A percentile compares a stretch with the other conserved stretches of the same genome.
Evolutionary conservation across 768 basidiomycete species (phyloP).

Genomic region (Mycena belliarum): DNA sequence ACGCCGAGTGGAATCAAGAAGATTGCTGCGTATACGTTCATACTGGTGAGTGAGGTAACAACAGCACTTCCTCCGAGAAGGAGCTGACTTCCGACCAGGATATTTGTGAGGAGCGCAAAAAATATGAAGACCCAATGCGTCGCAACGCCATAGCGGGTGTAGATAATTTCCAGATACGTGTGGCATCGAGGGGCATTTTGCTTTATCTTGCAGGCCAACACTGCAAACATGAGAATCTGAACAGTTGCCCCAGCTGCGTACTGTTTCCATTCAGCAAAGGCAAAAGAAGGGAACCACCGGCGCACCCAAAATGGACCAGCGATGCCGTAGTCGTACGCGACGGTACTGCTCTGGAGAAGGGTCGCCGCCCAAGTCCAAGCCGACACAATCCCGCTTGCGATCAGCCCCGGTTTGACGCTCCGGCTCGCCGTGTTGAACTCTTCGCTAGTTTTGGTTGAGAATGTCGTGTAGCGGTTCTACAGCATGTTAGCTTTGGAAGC

Average conservation of each 20-base stretch:
- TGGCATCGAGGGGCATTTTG: slow-evolving; percentile 60
- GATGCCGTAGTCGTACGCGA: slow-evolving; percentile 51
- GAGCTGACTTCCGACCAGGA: slow-evolving; percentile 52
- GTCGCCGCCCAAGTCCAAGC: slow-evolving; percentile 63
- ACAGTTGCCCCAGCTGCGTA: slow-evolving; percentile 55
- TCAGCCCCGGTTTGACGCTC: slow-evolving; percentile 14
- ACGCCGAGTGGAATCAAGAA: slow-evolving; percentile 48
- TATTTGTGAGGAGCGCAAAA: slow-evolving; percentile 51
- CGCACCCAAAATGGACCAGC: slow-evolving; percentile 48
- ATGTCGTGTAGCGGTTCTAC: slow-evolving; percentile 12
- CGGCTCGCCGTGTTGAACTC: slow-evolving; percentile 17
- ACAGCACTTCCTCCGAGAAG: slow-evolving; percentile 50
- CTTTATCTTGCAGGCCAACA: slow-evolving; percentile 58
- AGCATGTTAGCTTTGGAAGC: not conserved
- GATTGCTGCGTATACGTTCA: slow-evolving; percentile 44
- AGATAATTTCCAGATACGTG: slow-evolving; percentile 60
- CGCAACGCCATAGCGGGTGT: slow-evolving; percentile 46
- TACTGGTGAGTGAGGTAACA: slow-evolving; percentile 46
- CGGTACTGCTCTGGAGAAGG: slow-evolving; percentile 53
- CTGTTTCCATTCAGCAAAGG: slow-evolving; percentile 29
- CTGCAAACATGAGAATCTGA: slow-evolving; percentile 53
- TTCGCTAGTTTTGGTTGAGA: slow-evolving; percentile 7
- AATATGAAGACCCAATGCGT: slow-evolving; percentile 53
- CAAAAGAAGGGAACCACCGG: not conserved
- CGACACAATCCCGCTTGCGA: slow-evolving; percentile 11